phyloP scores from a whole-genome alignment of 495 filamentous ascomycete species.

The Penicillium angulare region DNA sequence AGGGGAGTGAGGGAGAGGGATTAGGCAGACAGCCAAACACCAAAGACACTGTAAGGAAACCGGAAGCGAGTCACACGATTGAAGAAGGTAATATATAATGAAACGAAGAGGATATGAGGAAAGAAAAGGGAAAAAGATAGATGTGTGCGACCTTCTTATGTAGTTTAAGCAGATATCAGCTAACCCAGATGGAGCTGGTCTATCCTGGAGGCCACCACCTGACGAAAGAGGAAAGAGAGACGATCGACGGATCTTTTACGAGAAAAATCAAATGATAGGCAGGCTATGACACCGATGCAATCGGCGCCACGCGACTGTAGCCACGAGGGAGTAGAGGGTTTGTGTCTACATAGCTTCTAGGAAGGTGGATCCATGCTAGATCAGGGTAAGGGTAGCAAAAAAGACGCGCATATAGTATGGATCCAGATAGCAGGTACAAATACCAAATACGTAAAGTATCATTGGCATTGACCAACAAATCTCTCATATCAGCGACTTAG shows the following conservation, averaged over 20 bases:
- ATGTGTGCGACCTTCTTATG: conserved; percentile 9
- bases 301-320: conserved; percentile 18
- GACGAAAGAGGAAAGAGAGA: conserved; percentile 14
- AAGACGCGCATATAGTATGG: neutral
- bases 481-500: too few relatives aligned
- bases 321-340: neutral
- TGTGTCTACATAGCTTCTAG: too few relatives aligned
- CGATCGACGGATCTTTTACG: neutral
- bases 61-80: neutral
- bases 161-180: neutral
- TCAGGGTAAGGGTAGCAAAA: neutral
- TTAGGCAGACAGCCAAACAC: conserved; percentile 14
- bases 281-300: conserved; percentile 3
- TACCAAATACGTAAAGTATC: too few relatives aligned
- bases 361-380: too few relatives aligned
- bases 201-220: neutral
- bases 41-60: conserved; percentile 9
- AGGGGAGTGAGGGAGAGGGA: neutral
- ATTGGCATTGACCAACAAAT: too few relatives aligned
- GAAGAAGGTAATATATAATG: neutral
- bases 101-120: neutral
- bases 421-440: too few relatives aligned
- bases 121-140: neutral
- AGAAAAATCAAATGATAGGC: neutral
- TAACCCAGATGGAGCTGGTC: neutral